These are phyloP conservation scores for Amesomyces nigricolor DNA, from an alignment of 2,329 filamentous ascomycete species.

Conservation along the genomic window DNA sequence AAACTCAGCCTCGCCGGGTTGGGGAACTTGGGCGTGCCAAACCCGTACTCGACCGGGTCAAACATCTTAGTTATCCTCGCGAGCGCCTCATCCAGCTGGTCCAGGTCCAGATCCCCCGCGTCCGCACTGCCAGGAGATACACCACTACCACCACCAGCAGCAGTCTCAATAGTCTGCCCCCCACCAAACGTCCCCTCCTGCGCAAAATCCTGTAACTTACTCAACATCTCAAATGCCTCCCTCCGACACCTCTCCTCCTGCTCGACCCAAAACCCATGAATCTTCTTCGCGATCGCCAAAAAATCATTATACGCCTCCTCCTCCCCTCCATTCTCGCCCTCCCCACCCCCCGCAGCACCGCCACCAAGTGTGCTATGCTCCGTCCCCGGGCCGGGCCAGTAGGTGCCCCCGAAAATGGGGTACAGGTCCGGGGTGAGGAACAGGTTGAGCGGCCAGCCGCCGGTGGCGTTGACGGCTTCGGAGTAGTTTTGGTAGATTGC, in stretches of 20 bases:
- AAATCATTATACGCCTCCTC: constrained; percentile 66
- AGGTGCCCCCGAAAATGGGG: constrained; percentile 92
- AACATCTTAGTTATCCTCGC: constrained; percentile 75
- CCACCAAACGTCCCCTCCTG: constrained; percentile 72
- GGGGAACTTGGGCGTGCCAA: constrained; percentile 83
- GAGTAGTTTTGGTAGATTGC: constrained; percentile 98
- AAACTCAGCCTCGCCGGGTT: constrained; percentile 83
- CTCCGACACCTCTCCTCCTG: constrained; percentile 78
- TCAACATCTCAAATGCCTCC: constrained; percentile 75
- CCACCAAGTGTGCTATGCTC: constrained; percentile 34
- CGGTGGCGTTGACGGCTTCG: constrained; percentile 82
- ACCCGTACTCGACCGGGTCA: constrained; percentile 73
- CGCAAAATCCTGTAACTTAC: constrained; percentile 78
- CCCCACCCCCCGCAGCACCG: constrained; percentile 34
- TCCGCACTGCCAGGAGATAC: constrained; percentile 29
- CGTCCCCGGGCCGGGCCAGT: constrained; percentile 79
- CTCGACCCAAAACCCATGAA: constrained; percentile 69
- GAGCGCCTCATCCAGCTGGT: constrained; percentile 86
- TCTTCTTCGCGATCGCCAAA: constrained; percentile 73
- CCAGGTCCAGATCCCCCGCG: constrained; percentile 64
- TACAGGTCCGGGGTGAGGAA: constrained; percentile 91
- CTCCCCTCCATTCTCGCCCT: no score
- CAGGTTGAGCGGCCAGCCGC: constrained; percentile 94
- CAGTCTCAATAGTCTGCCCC: constrained; percentile 15
- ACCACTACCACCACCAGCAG: constrained; percentile 4